These are phyloP conservation scores for Micractinium sp. DNA, from an alignment of 139 green algal species.

Conservation along the genomic window DNA sequence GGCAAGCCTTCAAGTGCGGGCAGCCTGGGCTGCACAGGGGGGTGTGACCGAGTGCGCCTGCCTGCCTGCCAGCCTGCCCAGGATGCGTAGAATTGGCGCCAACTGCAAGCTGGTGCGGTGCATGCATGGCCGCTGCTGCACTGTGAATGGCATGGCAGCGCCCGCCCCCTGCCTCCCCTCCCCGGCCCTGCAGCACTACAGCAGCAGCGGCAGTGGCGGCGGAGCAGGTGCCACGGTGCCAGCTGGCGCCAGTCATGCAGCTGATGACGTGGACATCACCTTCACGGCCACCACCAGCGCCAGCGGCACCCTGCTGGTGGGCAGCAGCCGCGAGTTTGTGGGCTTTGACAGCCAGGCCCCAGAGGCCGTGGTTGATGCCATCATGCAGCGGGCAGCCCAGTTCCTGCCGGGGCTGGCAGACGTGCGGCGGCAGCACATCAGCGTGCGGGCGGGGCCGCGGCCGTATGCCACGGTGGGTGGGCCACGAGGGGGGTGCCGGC, in stretches of 20 bases:
- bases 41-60: not conserved
- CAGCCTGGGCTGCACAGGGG: not conserved
- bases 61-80: not conserved
- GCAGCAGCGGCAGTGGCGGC: not conserved
- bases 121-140: too few relatives aligned
- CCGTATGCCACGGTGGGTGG: slow-evolving; percentile 57
- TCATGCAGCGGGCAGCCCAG: slow-evolving; percentile 57
- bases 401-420: slow-evolving; percentile 66
- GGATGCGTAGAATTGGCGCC: not conserved
- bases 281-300: slow-evolving; percentile 81
- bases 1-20: not conserved
- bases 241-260: not conserved
- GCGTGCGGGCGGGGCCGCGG: slow-evolving; percentile 63
- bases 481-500: not conserved
- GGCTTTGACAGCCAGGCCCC: slow-evolving; percentile 46
- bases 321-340: slow-evolving; percentile 62
- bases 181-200: slow-evolving; percentile 4
- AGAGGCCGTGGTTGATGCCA: slow-evolving; percentile 56
- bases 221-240: not conserved
- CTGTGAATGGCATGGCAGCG: too few relatives aligned
- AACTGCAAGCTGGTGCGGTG: too few relatives aligned
- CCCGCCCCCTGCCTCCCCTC: not conserved
- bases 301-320: slow-evolving; percentile 60
- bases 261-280: slow-evolving; percentile 61
- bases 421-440: not conserved